These are phyloP conservation scores for Fusarium longipes DNA, from an alignment of 2,329 filamentous ascomycete genomes.

Conservation along the genomic window DNA sequence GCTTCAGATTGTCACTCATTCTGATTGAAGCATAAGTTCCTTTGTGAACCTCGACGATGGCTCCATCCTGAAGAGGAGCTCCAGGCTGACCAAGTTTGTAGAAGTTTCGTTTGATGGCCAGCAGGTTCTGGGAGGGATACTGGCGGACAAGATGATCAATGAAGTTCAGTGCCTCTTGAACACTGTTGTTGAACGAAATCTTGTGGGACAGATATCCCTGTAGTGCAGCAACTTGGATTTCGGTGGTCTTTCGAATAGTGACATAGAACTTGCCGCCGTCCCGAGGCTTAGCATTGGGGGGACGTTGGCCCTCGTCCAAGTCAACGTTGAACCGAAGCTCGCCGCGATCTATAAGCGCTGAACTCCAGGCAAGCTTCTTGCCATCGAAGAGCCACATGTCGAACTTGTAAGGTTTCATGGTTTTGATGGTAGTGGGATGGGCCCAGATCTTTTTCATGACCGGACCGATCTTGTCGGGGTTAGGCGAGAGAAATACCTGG, in stretches of 20 bases:
- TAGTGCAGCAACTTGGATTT: constrained; percentile 75
- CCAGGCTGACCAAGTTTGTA: constrained; percentile 69
- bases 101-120: constrained; percentile 84
- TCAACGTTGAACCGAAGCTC: constrained; percentile 73
- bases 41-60: constrained; percentile 81
- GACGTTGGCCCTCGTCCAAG: constrained; percentile 73
- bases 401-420: constrained; percentile 60
- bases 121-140: constrained; percentile 73
- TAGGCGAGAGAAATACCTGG: constrained; percentile 74
- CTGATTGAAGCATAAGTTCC: constrained; percentile 90
- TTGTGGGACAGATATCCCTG: constrained; percentile 72
- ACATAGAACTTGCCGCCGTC: constrained; percentile 67
- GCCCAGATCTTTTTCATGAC: constrained; percentile 83
- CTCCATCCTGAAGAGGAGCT: constrained; percentile 65
- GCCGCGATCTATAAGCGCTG: constrained; percentile 55
- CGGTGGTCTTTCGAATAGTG: constrained; percentile 71
- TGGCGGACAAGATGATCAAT: constrained; percentile 90
- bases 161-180: constrained; percentile 88
- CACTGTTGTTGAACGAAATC: constrained; percentile 70
- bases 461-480: constrained; percentile 68
- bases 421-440: constrained; percentile 67
- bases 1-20: constrained; percentile 67
- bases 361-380: constrained; percentile 83
- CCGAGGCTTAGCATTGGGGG: constrained; percentile 49
- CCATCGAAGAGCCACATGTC: constrained; percentile 80